A percentile compares a stretch with the other conserved stretches of the same genome.
Conservation (phyloP, 257 asterid species). For the Haberlea rhodopensis region DNA sequence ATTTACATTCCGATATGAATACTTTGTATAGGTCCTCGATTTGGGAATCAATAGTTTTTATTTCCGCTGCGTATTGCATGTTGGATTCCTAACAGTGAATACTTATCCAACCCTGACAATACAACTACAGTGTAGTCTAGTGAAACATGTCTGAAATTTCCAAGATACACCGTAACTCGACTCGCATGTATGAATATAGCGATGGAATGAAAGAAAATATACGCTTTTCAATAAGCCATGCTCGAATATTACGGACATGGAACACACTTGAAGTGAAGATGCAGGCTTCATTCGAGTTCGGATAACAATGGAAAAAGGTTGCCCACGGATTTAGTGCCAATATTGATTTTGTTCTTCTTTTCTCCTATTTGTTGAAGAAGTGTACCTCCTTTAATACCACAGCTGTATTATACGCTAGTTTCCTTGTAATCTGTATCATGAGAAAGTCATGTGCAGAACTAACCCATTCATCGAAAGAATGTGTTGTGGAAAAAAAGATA, state of each 20-base stretch:
- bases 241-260: constrained; percentile 34
- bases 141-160: constrained; percentile 23
- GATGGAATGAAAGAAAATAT: constrained; percentile 26
- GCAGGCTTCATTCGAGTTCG: constrained; percentile 16
- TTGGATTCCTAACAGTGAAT: too few relatives aligned
- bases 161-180: constrained; percentile 13
- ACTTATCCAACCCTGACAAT: constrained; percentile 39
- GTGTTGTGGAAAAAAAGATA: neutral
- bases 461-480: constrained; percentile 12
- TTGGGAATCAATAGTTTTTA: too few relatives aligned
- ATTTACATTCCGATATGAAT: too few relatives aligned
- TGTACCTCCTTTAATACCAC: constrained; percentile 24
- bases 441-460: constrained; percentile 17
- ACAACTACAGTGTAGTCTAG: constrained; percentile 26
- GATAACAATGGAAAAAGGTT: constrained; percentile 11
- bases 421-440: constrained; percentile 17
- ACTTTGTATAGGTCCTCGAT: too few relatives aligned
- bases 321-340: constrained; percentile 33
- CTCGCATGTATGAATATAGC: constrained; percentile 14
- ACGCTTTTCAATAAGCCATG: constrained; percentile 32
- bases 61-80: too few relatives aligned
- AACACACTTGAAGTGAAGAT: constrained; percentile 30
- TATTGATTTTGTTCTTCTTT: constrained; percentile 31
- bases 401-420: constrained; percentile 29
- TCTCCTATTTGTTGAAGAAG: constrained; percentile 28